These are phyloP conservation scores for Aspergillus baeticus DNA, from an alignment of 495 filamentous ascomycete genomes.

Conservation along the genomic window DNA sequence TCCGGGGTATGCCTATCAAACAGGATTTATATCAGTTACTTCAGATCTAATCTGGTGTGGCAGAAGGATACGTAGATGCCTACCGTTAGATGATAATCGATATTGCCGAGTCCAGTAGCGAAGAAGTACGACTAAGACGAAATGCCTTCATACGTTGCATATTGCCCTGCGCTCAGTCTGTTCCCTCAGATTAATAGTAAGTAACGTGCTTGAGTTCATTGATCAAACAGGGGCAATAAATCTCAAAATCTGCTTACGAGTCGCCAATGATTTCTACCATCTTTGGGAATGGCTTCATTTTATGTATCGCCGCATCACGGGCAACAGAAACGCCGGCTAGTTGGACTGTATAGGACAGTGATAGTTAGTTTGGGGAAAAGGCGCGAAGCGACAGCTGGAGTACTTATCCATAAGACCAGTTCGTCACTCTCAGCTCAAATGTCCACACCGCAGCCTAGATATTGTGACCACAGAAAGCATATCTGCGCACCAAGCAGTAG, in stretches of 20 bases:
- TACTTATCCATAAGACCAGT: slow-evolving; percentile 61
- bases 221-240: too few species aligned
- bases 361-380: too few species aligned
- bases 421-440: too few species aligned
- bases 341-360: slow-evolving; percentile 42
- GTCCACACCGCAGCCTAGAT: too few species aligned
- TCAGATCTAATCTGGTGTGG: too few species aligned
- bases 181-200: not conserved
- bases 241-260: too few species aligned
- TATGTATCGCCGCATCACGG: slow-evolving; percentile 46
- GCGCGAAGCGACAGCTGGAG: slow-evolving; percentile 3
- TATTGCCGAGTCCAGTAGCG: slow-evolving; percentile 60
- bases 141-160: slow-evolving; percentile 61
- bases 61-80: not conserved
- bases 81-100: slow-evolving; percentile 59
- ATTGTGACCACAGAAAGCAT: too few species aligned
- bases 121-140: slow-evolving; percentile 57
- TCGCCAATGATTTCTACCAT: slow-evolving; percentile 69
- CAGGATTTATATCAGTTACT: not conserved
- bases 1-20: slow-evolving; percentile 51
- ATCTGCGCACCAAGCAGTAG: too few species aligned
- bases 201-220: too few species aligned
- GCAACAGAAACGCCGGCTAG: slow-evolving; percentile 56
- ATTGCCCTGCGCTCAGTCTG: slow-evolving; percentile 51
- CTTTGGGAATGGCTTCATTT: slow-evolving; percentile 47